Conservation (phyloP, 169 alveolate genomes). For the Plasmodium gonderi region DNA sequence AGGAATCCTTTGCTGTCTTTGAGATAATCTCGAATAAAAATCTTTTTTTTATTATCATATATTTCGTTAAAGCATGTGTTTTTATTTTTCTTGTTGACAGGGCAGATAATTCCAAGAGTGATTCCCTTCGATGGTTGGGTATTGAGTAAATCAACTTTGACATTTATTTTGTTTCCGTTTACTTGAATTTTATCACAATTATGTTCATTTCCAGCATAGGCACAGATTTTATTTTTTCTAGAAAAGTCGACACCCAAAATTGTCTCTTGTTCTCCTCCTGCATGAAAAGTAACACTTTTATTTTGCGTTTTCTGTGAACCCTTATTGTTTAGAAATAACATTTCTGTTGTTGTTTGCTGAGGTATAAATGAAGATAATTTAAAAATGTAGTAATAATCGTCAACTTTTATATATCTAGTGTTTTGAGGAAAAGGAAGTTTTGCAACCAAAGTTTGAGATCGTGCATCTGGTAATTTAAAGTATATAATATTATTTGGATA, state of each 20-base stretch:
- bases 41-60: conserved; percentile 28
- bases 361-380: conserved; percentile 24
- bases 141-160: neutral
- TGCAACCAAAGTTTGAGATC: neutral
- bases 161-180: conserved; percentile 13
- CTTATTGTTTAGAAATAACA: neutral
- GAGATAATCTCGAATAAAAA: conserved; percentile 30
- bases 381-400: neutral
- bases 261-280: neutral
- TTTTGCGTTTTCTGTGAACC: neutral
- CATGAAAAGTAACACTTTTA: neutral
- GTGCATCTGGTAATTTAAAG: conserved; percentile 6
- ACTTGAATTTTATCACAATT: conserved; percentile 14
- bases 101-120: conserved; percentile 26
- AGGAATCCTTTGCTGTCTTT: conserved; percentile 36
- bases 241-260: conserved; percentile 47
- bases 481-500: conserved; percentile 27
- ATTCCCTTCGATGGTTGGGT: neutral
- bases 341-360: neutral
- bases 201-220: neutral
- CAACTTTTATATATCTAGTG: conserved; percentile 10
- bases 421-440: conserved; percentile 1
- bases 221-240: neutral
- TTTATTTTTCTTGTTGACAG: conserved; percentile 29
- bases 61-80: conserved; percentile 36